Evolutionary conservation across 768 basidiomycete species (phyloP).

Genomic region (Tulasnella sp.): DNA sequence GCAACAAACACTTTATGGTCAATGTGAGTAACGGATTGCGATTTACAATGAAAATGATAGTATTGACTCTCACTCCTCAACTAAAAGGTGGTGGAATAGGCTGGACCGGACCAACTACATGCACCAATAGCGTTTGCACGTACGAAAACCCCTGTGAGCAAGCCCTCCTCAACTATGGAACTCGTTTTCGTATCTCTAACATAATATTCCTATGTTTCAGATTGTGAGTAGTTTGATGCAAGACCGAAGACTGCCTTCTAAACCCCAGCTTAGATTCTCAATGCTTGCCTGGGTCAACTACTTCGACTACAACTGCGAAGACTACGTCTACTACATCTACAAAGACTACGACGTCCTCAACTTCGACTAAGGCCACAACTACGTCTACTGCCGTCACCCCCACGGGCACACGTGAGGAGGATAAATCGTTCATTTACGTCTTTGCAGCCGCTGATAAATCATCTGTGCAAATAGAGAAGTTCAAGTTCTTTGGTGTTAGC

Average conservation of each 20-base stretch:
- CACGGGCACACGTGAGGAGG: constrained; percentile 16
- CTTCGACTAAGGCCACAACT: constrained; percentile 22
- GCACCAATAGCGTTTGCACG: constrained; percentile 2
- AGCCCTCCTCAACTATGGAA: background rate
- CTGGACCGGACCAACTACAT: background rate
- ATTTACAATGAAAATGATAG: background rate
- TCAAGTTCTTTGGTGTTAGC: constrained; percentile 55
- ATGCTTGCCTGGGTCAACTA: background rate
- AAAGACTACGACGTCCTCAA: background rate
- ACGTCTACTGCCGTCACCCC: constrained; percentile 26
- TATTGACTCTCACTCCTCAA: background rate
- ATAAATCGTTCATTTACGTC: too few species aligned
- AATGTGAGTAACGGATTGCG: background rate
- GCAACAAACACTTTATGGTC: background rate
- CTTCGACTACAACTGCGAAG: background rate
- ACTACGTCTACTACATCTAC: background rate
- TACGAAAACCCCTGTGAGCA: constrained; percentile 1
- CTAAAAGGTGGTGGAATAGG: background rate
- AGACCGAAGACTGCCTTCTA: background rate
- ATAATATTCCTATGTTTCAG: background rate
- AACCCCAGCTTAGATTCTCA: background rate
- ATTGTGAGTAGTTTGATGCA: background rate
- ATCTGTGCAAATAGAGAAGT: too few species aligned
- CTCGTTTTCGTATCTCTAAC: background rate
- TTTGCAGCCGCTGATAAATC: too few species aligned